A percentile compares a stretch with the other conserved stretches of the same genome.
These are phyloP conservation scores for Penicillium hordei DNA, from an alignment of 2,329 filamentous ascomycete genomes.

Conservation along the genomic window DNA sequence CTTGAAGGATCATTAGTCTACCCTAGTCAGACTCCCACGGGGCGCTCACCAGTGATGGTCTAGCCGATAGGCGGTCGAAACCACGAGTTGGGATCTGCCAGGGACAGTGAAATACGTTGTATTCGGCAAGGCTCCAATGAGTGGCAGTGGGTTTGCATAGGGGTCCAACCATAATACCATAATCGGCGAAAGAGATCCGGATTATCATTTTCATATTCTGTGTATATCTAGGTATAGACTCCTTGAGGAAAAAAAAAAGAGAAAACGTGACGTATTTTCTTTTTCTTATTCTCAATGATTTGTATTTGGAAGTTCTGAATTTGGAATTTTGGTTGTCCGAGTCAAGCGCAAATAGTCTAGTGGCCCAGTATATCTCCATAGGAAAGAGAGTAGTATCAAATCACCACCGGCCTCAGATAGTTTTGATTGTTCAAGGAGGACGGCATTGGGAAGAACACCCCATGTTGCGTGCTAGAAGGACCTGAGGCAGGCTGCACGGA, in stretches of 20 bases:
- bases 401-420: constrained; percentile 21
- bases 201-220: neutral
- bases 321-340: constrained; percentile 14
- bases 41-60: neutral
- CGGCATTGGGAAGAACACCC: constrained; percentile 29
- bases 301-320: constrained; percentile 3
- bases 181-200: constrained; percentile 16
- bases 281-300: constrained; percentile 11
- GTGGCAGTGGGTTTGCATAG: constrained; percentile 27
- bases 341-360: constrained; percentile 10
- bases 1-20: neutral
- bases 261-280: constrained; percentile 5
- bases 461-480: constrained; percentile 32
- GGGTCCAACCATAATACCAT: constrained; percentile 30
- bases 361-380: constrained; percentile 16
- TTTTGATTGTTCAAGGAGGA: constrained; percentile 29
- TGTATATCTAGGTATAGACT: neutral
- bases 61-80: constrained; percentile 18
- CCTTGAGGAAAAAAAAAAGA: neutral
- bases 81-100: constrained; percentile 34
- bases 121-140: constrained; percentile 26
- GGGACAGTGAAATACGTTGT: constrained; percentile 30
- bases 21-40: constrained; percentile 6
- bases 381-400: constrained; percentile 27
- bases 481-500: constrained; percentile 27